Base-by-base conservation (phyloP, 768 basidiomycete species). In the Leccinum disarticulatum region DNA sequence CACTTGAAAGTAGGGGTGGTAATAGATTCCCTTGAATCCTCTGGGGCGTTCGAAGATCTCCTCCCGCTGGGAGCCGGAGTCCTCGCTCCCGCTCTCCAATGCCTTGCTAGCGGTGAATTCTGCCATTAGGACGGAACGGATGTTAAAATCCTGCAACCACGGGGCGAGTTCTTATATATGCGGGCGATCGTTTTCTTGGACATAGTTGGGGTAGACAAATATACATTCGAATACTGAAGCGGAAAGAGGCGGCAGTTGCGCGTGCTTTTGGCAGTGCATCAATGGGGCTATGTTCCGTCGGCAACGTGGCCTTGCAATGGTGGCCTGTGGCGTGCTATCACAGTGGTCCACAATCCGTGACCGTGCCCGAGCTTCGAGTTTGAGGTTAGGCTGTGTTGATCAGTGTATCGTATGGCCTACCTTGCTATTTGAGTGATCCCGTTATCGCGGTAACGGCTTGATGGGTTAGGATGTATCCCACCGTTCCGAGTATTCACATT, bases 21-120 rank as follows among this genome's bases (percentile, higher is more conserved):
- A 81, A 68, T 87, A 89, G 30, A 87, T 7, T 13, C 83, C 84
- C 65, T 73, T 81, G 55, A 82, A 55, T 14, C 86, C 85, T 8
- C 69, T 77, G 1, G 80, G 84, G 50, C 81, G 80, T 61, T 80
- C 75, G 67, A 76, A 79, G 56, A 78, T 65, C 68, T 73, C 64
- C 61, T 66, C 48, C 49, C 55, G 63, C 49, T 65, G 65, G 60
- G 66, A 65, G 64, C 65, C 64, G 52, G 65, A 73, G 51, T 72
- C 71, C 14, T 71, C 68, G 69, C 69, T 73, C 48, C 64, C 63
- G 43, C 58, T 66, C 52, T 68, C 71, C 41, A 64, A 57, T 54
- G 59, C 50, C 38, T 74, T 68, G 50, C 68, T 68, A 31, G 53
- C 4, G 48, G 25, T 15, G 43, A 57, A 14, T 56, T 70, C 60